Evolutionary conservation across 169 alveolate species (phyloP), one percentile per base, ranked within the genome.

Genomic region (Eimeria sp.): DNA sequence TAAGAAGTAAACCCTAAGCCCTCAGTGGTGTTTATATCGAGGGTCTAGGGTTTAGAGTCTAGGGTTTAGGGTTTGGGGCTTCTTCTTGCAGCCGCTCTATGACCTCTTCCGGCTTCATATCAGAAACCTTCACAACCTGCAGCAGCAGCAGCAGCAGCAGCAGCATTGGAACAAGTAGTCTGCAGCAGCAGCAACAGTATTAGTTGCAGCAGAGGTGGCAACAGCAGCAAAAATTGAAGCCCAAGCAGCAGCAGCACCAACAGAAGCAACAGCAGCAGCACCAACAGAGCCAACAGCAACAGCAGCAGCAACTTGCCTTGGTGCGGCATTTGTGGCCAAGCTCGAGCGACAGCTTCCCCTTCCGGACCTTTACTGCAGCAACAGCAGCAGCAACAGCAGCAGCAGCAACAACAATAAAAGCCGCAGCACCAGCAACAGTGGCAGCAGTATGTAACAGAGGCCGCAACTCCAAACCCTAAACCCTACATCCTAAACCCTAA

Each of bases 381-480:
- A 57, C 87, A 75, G 87, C 87, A 75, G 57, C 25, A n/a, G 87
- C 87, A 75, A n/a, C 87, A 75, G 57, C 87, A 27, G 87, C 87
- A 75, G 61, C 49, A 30, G 57, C 57, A 75, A 57, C 57, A 34
- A 34, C 40, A 34, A 34, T 34, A 34, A 34, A 0, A 34, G 40
- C 40, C 40, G 40, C 40, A 34, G 40, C 40, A 34, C 3, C 40
- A 34, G 40, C 40, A 34, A 34, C 40, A 34, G 40, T 1, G 40
- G 40, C 2, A 34, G 40, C 40, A 34, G 40, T 2, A 34, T 34
- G 40, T 34, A 34, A 34, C 40, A 34, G 40, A 34, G 40, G 40
- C 3, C 40, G 40, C 40, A 34, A 34, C 40, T 34, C 40, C 40
- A 34, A 34, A 34, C 40, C 40, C 40, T 34, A 34, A 34, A 34